Evolutionary conservation across 2,329 filamentous ascomycete species (phyloP).

Genomic region (Xylariaceae sp.): DNA sequence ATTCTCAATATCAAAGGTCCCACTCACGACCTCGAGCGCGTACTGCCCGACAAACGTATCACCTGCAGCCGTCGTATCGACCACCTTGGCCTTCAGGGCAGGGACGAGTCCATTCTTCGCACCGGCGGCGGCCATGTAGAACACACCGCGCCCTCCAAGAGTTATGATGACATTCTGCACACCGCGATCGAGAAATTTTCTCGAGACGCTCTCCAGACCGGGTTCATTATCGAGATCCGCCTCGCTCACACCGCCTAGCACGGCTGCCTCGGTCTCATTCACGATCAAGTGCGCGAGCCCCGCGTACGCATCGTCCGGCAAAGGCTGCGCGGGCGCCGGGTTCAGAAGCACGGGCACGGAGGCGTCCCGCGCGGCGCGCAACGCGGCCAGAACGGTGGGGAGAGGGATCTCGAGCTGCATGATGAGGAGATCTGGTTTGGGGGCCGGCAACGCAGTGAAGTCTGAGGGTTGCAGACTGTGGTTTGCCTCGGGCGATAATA

Average conservation of each 20-base stretch:
- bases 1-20: conserved; percentile 60
- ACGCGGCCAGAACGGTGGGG: conserved; percentile 66
- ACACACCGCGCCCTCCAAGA: conserved; percentile 80
- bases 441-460: conserved; percentile 44
- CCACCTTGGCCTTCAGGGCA: conserved; percentile 75
- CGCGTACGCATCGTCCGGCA: conserved; percentile 71
- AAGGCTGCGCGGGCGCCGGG: conserved; percentile 75
- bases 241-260: conserved; percentile 66
- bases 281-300: conserved; percentile 81
- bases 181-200: conserved; percentile 70
- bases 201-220: conserved; percentile 56
- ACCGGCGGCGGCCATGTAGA: conserved; percentile 58
- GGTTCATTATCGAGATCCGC: conserved; percentile 55
- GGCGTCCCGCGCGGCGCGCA: conserved; percentile 56
- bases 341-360: conserved; percentile 77
- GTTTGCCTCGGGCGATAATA: conserved; percentile 77
- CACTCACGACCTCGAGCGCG: conserved; percentile 71
- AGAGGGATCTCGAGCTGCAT: conserved; percentile 82
- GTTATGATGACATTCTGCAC: conserved; percentile 84
- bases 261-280: conserved; percentile 87
- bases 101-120: conserved; percentile 57
- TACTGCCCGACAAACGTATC: conserved; percentile 95
- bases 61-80: conserved; percentile 93
- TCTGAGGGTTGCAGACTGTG: conserved; percentile 50
- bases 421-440: conserved; percentile 68